Percentiles rank a stretch among this genome's conserved stretches.
Conservation (phyloP, 2,329 filamentous ascomycete genomes). For the Calonectria crousiana region DNA sequence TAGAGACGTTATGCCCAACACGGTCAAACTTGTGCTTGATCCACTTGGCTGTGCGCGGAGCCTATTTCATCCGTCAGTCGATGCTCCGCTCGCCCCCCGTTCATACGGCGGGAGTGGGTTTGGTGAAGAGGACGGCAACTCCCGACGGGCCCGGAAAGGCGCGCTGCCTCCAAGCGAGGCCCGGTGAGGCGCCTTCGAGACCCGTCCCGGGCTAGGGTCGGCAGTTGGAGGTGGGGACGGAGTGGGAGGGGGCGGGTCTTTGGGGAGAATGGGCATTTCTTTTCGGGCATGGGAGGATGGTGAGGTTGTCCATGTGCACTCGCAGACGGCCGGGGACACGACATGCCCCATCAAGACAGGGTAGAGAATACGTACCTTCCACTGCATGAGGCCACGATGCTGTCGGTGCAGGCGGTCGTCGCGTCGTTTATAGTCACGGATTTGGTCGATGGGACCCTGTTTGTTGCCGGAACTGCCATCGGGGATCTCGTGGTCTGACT, state of each 20-base stretch:
- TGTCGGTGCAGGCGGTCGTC: slow-evolving; percentile 72
- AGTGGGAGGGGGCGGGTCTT: not conserved
- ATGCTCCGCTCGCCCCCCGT: not conserved
- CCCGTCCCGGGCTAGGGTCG: slow-evolving; percentile 17
- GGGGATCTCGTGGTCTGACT: slow-evolving; percentile 49
- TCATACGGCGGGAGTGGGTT: not conserved
- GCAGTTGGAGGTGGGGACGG: not conserved
- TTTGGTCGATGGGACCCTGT: slow-evolving; percentile 61
- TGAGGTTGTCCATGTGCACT: not conserved
- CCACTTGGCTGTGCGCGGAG: slow-evolving; percentile 62
- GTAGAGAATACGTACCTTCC: slow-evolving; percentile 55
- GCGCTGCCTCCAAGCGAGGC: slow-evolving; percentile 10
- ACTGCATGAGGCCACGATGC: slow-evolving; percentile 81
- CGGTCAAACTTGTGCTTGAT: slow-evolving; percentile 65
- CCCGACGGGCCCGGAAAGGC: not conserved
- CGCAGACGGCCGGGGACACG: not conserved
- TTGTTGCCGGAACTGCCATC: slow-evolving; percentile 53
- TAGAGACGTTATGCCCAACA: slow-evolving; percentile 69
- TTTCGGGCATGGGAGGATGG: not conserved
- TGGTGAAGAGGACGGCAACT: slow-evolving; percentile 1
- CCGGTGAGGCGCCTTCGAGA: slow-evolving; percentile 19
- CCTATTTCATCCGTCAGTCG: slow-evolving; percentile 41
- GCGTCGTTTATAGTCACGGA: slow-evolving; percentile 72
- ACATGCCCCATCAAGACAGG: not conserved
- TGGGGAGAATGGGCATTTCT: not conserved